Conservation (phyloP, 1,139 yeast species). For the Lodderomyces pseudojiufengensis region DNA sequence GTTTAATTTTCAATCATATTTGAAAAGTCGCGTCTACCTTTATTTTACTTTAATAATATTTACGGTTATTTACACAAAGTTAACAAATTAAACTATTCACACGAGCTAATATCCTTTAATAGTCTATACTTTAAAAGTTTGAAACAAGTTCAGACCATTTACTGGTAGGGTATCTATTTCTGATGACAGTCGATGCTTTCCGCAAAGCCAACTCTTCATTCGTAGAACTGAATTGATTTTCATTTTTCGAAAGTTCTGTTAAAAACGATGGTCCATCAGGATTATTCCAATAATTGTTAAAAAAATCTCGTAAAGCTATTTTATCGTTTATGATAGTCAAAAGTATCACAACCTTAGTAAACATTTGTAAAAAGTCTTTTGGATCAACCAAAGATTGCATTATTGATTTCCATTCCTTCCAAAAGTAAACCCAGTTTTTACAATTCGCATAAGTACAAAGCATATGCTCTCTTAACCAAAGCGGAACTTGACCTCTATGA, state of each 20-base stretch:
- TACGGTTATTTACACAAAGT: background rate
- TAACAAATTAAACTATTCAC: background rate
- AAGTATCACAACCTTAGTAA: conserved; percentile 1
- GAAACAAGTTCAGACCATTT: conserved; percentile 15
- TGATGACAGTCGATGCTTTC: conserved; percentile 19
- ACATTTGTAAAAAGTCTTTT: conserved; percentile 1
- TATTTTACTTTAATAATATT: too few relatives aligned
- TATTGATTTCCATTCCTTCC: conserved; percentile 37
- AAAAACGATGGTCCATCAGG: conserved; percentile 23
- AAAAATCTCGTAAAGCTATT: conserved; percentile 28
- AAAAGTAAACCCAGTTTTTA: conserved; percentile 34
- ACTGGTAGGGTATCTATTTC: conserved; percentile 9
- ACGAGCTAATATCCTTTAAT: too few relatives aligned
- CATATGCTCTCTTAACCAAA: conserved; percentile 29
- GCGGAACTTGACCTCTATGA: conserved; percentile 12
- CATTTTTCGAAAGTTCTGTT: conserved; percentile 18
- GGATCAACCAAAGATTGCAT: conserved; percentile 7
- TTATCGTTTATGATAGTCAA: conserved; percentile 22
- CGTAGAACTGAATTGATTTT: conserved; percentile 17
- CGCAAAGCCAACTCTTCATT: conserved; percentile 22
- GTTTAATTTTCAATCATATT: too few relatives aligned
- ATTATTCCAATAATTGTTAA: conserved; percentile 29
- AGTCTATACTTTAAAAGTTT: too few relatives aligned
- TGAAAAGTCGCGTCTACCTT: too few relatives aligned
- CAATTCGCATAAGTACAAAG: conserved; percentile 40